Conservation (phyloP, 345 rosid genomes). For the Brassica rapa region DNA sequence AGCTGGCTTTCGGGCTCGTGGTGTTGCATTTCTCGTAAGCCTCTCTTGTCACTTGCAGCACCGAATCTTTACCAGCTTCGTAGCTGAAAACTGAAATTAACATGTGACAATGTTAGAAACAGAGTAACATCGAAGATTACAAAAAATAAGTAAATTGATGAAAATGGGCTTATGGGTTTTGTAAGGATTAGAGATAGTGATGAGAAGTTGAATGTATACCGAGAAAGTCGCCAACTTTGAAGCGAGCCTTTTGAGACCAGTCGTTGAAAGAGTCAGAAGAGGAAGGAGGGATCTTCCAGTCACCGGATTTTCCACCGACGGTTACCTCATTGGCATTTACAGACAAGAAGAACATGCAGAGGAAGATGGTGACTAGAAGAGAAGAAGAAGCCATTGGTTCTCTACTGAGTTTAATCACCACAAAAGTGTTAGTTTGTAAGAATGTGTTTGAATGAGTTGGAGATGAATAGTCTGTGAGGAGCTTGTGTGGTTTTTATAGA, state of each 20-base stretch:
- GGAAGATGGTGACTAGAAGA: not conserved
- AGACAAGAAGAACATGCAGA: conserved; percentile 17
- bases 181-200: not conserved
- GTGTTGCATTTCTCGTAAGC: conserved; percentile 44
- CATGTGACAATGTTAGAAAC: conserved; percentile 23
- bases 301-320: conserved; percentile 60
- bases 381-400: conserved; percentile 36
- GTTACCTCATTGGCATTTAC: conserved; percentile 48
- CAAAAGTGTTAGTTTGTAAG: not conserved
- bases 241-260: conserved; percentile 70
- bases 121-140: not conserved
- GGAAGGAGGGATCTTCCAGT: conserved; percentile 62
- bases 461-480: conserved; percentile 6
- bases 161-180: not conserved
- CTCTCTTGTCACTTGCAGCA: conserved; percentile 40
- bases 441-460: not conserved
- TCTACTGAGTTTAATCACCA: not conserved
- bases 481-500: conserved; percentile 23
- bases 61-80: conserved; percentile 61
- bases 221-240: conserved; percentile 63
- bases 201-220: conserved; percentile 40
- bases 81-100: conserved; percentile 58
- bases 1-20: conserved; percentile 33
- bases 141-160: not conserved
- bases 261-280: conserved; percentile 60